Evolutionary conservation across 768 basidiomycete genomes (phyloP), one percentile per base, ranked within the genome.

Genomic region (Hericium erinaceus): DNA sequence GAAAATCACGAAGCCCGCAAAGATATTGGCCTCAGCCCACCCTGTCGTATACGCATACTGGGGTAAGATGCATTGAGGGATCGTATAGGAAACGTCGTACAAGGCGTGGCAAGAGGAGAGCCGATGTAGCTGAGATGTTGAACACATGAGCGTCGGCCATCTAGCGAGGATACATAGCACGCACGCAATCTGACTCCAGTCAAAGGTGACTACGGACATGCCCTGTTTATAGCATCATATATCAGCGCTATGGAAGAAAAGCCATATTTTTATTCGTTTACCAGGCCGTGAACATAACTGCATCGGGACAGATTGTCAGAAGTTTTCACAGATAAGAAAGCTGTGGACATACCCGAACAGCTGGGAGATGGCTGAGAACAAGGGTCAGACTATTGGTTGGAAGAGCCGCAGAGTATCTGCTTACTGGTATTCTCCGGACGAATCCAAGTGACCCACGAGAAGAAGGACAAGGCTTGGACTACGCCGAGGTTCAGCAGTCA

Each of bases 1-100:
- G 72, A 92, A 89, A 24, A 95, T 48, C 39, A 92, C 81, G 70
- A 98, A 95, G 7, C 92, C 92, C 38, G 77, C 63, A 66, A 92
- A 89, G 60, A 93, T 80, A 69, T 98, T 93, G 20, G 87, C 89
- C 69, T 91, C 81, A 2, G 94, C 94, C 95, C 95, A 98, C 95
- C 95, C 98, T 2, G 95, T 94, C 38, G 84, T 78, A 73, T 39
- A 28, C 13, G 4, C 6, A 12, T 28, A 3, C 4, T 11, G 11
- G 8, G 46, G 26, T 22, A 18, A 16, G 7, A 16, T 51, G 15
- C 49, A 46, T 20, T 20, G 3, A n/a, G 3, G 20, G 5, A 33
- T 33, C 33, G 9, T 6, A 33, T 33, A 6, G 7, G 9, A 18
- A 39, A 20, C 6, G 5, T n/a, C 52, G 37, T 16, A 55, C 54